Base-by-base conservation (phyloP, 192 early-diverging fungal genomes). In the Dispira parvispora region DNA sequence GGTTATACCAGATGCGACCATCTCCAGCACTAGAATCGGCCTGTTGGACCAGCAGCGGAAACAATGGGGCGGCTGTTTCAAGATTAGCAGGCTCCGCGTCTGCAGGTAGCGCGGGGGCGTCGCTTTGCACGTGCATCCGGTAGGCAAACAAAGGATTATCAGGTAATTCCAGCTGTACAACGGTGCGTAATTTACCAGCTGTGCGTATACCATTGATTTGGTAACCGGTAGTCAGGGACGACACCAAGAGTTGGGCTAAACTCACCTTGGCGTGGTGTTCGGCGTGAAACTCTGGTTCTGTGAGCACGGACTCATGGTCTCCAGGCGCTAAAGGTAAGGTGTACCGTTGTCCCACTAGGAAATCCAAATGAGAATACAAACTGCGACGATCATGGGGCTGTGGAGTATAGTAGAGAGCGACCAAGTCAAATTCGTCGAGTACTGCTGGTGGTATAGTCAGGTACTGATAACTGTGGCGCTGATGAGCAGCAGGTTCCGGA, bases 81-180 rank as follows among this genome's bases (percentile, higher is more conserved):
- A 18, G n/a, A 18, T 11, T 38, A 8, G 21, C 20, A 3, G 43
- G 43, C 20, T 18, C 61, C 32, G 3, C 16, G 12, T 45, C 8
- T 12, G 43, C 3, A n/a, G 21, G 43, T 13, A 43, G 16, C 1
- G 13, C 14, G 8, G 50, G 50, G 18, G 26, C 18, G 55, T 27
- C 11, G 18, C 10, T 45, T 38, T 25, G 21, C 20, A 44, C 5
- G 18, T 38, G 58, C 43, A 44, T 25, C 43, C 44, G 58, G 63
- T 71, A 71, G 6, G 72, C 76, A 60, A 75, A 68, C 5, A 78
- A 62, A 9, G 76, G 76, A 42, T 68, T 69, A 45, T 78, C 73
- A 12, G 73, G 73, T 0, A 73, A 58, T 8, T 64, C 62, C n/a
- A 78, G 60, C 28, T 61, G 62, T 12, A 78, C 67, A 20, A 65